Base-by-base conservation (phyloP, 495 filamentous ascomycete genomes). In the Hypoxylon subgilvum region DNA sequence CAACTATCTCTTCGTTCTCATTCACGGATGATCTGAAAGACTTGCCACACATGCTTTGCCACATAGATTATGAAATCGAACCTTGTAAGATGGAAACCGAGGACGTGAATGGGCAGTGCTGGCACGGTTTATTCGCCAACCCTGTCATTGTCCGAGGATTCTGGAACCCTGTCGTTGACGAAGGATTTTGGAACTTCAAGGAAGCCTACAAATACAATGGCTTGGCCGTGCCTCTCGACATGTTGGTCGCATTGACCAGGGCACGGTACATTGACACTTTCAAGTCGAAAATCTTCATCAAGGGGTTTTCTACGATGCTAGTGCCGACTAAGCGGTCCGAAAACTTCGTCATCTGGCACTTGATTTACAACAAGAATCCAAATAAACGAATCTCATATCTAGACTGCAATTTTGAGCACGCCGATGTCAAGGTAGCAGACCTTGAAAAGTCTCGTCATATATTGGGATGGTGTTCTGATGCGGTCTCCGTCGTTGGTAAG, bases 221-320 rank as follows among this genome's bases (percentile, higher is more conserved):
- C 9, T 46, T 63, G 38, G 55, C 62, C 17, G 22, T 52, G 13
- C 47, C 50, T 6, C 18, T 70, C 12, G 48, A 55, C 51, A 52
- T 63, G 30, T 56, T 44, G 41, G 49, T 32, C 30, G 54, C 23
- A 16, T 30, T 66, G 31, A 28, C 31, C 16, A 41, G 42, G 18
- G 52, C 51, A 28, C 22, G 19, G 18, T 32, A 42, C 13, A 36
- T 56, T 21, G 35, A 52, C 39, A 39, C 36, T 12, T 58, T 52
- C 40, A 32, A 45, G 2, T 32, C 23, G 7, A 56, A 52, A 17
- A 10, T 53, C 1, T 44, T 62, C 10, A 43, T 66, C 12, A 66
- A 66, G 42, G 57, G 57, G n/a, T 48, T 28, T 30, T 48, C 57
- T 8, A 45, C 45, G 10, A 57, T 57, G 50, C 35, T 57, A 17